Base-by-base conservation (phyloP, 352 stramenopile species). In the Phytophthora pini region DNA sequence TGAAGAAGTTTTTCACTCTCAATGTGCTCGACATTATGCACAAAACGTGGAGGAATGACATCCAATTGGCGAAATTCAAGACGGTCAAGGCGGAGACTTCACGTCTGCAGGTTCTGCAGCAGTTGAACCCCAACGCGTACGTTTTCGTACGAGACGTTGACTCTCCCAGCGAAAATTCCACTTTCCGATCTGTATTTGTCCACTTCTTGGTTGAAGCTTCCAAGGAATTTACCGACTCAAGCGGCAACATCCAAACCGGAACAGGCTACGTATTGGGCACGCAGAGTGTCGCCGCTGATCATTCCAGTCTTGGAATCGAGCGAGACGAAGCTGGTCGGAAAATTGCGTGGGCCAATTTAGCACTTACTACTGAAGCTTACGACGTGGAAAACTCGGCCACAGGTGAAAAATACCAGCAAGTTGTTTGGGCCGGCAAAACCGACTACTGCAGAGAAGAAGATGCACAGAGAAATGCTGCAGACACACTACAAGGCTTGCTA, bases 171-270 rank as follows among this genome's bases (percentile, higher is more conserved):
- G 47, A 62, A 22, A 56, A 44, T 12, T 46, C 49, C 12, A 56
- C 64, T 20, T 82, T 82, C 55, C 70, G 74, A 27, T 73, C 74
- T 1, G 62, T 75, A 8, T 77, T 73, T 36, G 26, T 76, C 36
- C 68, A 65, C 27, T 82, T 72, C 41, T 65, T 75, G 20, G 77
- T 78, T 20, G 71, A 78, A 46, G 36, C 53, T 3, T 38, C 54
- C 24, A 51, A 20, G 31, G 46, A 47, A 13, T 56, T 54, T 24
- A 4, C 31, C 27, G 11, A 24, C n/a, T 17, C 13, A 8, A 29
- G 5, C 20, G 52, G 52, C 3, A 34, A 15, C 9, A 22, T 15
- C 9, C 15, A 63, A 7, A 69, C 40, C 17, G 53, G 59, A 5
- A 70, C 48, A 22, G 69, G 65, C 2, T 80, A 74, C 57, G 52